phyloP scores from a whole-genome alignment of 768 basidiomycete species.

The Russula abietina region DNA sequence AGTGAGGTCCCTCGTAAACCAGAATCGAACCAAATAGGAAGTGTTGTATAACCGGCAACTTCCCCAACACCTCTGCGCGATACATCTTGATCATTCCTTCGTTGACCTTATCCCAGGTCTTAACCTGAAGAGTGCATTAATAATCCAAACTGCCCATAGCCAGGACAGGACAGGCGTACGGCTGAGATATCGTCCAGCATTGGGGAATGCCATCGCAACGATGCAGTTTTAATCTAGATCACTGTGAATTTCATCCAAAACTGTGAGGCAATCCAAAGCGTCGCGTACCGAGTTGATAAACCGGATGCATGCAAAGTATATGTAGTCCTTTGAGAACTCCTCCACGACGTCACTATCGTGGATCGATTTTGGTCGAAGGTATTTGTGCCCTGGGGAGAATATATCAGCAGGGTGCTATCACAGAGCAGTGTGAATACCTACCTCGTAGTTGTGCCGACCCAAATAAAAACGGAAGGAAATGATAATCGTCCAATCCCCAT shows the following conservation, averaged over 20 bases:
- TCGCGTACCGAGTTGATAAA: slow-evolving; percentile 85
- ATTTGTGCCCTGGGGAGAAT: slow-evolving; percentile 53
- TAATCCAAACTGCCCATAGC: no score
- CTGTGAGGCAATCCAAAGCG: background rate
- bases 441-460: slow-evolving; percentile 76
- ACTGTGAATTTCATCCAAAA: background rate
- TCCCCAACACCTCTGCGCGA: slow-evolving; percentile 87
- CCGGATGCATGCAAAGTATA: slow-evolving; percentile 92
- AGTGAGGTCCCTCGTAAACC: slow-evolving; percentile 55
- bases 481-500: slow-evolving; percentile 96
- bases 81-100: slow-evolving; percentile 98
- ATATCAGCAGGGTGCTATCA: background rate
- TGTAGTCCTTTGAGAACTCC: slow-evolving; percentile 87
- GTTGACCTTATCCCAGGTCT: slow-evolving; percentile 96
- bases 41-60: slow-evolving; percentile 94
- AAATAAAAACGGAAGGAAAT: slow-evolving; percentile 88
- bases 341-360: slow-evolving; percentile 89
- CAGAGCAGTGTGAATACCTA: slow-evolving; percentile 20
- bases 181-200: slow-evolving; percentile 98
- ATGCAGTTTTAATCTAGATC: slow-evolving; percentile 85
- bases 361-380: slow-evolving; percentile 86
- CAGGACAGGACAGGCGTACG: slow-evolving; percentile 32
- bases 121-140: slow-evolving; percentile 41
- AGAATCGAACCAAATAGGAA: slow-evolving; percentile 88
- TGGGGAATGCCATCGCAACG: slow-evolving; percentile 94